Base-by-base conservation (phyloP, 2,329 filamentous ascomycete species). In the Hypoxylon sp. region DNA sequence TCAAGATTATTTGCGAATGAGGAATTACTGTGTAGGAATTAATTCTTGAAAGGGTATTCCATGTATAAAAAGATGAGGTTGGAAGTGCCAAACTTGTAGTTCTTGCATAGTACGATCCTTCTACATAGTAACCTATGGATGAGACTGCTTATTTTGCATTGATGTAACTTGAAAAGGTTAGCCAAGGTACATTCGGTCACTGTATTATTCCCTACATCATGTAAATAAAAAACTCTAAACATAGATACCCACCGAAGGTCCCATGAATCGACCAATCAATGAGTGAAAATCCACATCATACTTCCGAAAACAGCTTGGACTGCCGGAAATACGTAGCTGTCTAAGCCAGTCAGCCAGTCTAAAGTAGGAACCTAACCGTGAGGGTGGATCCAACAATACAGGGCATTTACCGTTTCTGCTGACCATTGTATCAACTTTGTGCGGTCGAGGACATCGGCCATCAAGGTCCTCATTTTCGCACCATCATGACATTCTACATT, bases 391-490 rank as follows among this genome's bases (percentile, higher is more conserved):
- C 25, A 59, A 45, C 50, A n/a, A 17, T 21, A 14, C 28, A 14
- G 28, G 28, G 19, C 7, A 41, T 10, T 21, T 45, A 43, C 17
- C 19, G 7, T 23, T 41, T 45, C 21, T 69, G 68, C 68, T 71
- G 56, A 71, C 68, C 61, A 66, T 70, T 64, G 30, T 57, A 62
- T 62, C 48, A 30, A 53, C 36, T 59, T 59, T 61, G 46, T 68
- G 49, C 51, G 63, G 68, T 63, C 56, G 28, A 49, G 56, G 17
- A 43, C 28, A 2, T 34, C 67, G 67, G 41, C 69, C 71, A 73
- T 73, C 71, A 73, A 72, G 71, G 71, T 73, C 57, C 71, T 73
- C 69, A 63, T 56, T 63, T 65, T 64, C n/a, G 4, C 36, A 52
- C 38, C 25, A 52, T 62, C 58, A 68, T 65, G 64, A 60, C 50